Conservation (phyloP, 1,284 basidiomycete genomes). For the Apiotrichum mycotoxinovorans region DNA sequence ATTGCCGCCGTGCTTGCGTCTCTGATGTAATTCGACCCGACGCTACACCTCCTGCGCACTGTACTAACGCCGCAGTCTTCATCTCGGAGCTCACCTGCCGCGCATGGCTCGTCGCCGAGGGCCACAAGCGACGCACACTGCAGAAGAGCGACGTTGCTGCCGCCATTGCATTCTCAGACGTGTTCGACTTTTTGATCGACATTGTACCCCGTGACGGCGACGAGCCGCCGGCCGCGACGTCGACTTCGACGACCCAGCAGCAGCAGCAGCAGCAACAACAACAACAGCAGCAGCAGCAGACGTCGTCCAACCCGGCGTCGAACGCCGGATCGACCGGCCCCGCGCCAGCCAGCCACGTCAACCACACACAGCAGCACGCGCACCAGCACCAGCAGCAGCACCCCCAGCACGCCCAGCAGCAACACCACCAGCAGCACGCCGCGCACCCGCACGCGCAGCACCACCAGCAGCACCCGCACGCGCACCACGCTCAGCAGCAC, state of each 20-base stretch:
- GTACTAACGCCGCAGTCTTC: constrained; percentile 63
- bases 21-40: too few relatives aligned
- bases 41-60: constrained; percentile 3
- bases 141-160: constrained; percentile 86
- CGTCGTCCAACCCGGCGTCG: neutral
- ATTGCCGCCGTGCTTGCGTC: neutral
- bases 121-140: constrained; percentile 84
- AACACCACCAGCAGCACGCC: neutral
- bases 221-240: constrained; percentile 11
- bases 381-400: neutral
- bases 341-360: constrained; percentile 1
- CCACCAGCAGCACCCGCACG: neutral
- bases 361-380: neutral
- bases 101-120: constrained; percentile 88
- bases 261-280: neutral
- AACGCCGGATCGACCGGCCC: neutral
- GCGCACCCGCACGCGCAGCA: neutral
- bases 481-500: neutral
- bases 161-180: constrained; percentile 82
- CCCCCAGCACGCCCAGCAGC: neutral
- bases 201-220: constrained; percentile 79
- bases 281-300: constrained; percentile 1
- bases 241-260: neutral
- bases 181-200: constrained; percentile 74
- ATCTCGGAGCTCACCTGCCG: constrained; percentile 90